Conservation (phyloP, 2,329 filamentous ascomycete genomes). For the Blastomyces parvus region DNA sequence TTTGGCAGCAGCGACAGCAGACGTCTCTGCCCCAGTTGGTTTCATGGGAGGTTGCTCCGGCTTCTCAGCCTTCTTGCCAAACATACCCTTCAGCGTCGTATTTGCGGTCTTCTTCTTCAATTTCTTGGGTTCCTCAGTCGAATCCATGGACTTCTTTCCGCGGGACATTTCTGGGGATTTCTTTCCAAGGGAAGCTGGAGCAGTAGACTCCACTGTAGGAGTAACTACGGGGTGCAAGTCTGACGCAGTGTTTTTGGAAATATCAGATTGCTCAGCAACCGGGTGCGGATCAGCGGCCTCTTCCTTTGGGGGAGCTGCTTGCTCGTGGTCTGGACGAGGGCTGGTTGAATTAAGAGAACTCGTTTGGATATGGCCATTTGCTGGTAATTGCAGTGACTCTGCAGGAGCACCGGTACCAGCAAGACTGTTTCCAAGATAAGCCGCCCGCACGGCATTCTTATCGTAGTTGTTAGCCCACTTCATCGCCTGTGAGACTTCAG, state of each 20-base stretch:
- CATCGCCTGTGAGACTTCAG: conserved; percentile 83
- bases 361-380: conserved; percentile 28
- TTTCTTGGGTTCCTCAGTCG: conserved; percentile 33
- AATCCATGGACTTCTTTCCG: conserved; percentile 26
- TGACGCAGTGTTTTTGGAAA: conserved; percentile 10
- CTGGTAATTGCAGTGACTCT: conserved; percentile 32
- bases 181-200: conserved; percentile 11
- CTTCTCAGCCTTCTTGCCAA: conserved; percentile 34
- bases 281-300: conserved; percentile 22
- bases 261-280: conserved; percentile 10
- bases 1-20: conserved; percentile 35
- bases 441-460: conserved; percentile 71
- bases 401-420: conserved; percentile 57
- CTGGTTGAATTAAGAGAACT: conserved; percentile 20
- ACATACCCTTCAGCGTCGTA: conserved; percentile 37
- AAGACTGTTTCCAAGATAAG: conserved; percentile 68
- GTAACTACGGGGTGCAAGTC: conserved; percentile 17
- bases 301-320: conserved; percentile 27
- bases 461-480: conserved; percentile 97
- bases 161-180: conserved; percentile 19
- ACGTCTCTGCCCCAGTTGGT: conserved; percentile 24
- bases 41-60: conserved; percentile 26
- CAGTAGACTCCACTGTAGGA: conserved; percentile 3
- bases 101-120: conserved; percentile 36
- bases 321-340: conserved; percentile 21